phyloP scores from a whole-genome alignment of 2,329 filamentous ascomycete species.

The Hypoxylon sp. region DNA sequence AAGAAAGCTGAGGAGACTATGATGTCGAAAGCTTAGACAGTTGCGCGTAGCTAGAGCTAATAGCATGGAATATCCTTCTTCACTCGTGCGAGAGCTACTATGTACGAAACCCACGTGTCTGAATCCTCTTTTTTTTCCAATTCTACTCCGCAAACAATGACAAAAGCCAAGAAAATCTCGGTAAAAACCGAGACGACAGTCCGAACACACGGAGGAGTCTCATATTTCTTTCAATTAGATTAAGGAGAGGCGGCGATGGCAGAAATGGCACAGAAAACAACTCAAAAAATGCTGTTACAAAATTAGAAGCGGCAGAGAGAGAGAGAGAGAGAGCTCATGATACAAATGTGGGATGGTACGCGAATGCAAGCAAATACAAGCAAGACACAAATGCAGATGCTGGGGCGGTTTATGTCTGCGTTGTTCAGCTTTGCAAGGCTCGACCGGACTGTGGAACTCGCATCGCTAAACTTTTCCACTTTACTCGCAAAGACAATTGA shows the following conservation, averaged over 20 bases:
- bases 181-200: slow-evolving; percentile 23
- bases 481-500: slow-evolving; percentile 13
- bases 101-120: not conserved
- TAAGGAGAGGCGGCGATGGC: not conserved
- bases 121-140: slow-evolving; percentile 1
- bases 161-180: slow-evolving; percentile 43
- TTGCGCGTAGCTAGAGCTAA: slow-evolving; percentile 18
- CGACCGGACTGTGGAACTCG: slow-evolving; percentile 27
- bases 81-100: not conserved
- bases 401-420: slow-evolving; percentile 18
- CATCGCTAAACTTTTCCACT: slow-evolving; percentile 25
- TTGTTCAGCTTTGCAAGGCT: slow-evolving; percentile 34
- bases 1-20: slow-evolving; percentile 32
- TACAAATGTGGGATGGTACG: slow-evolving; percentile 7
- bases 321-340: not conserved
- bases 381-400: slow-evolving; percentile 11
- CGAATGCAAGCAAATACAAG: slow-evolving; percentile 8
- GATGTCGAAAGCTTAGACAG: slow-evolving; percentile 35
- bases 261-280: slow-evolving; percentile 3
- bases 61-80: slow-evolving; percentile 34
- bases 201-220: slow-evolving; percentile 9
- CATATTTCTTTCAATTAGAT: slow-evolving; percentile 4
- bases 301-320: slow-evolving; percentile 1
- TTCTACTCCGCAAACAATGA: slow-evolving; percentile 28
- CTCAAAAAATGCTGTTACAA: slow-evolving; percentile 3